Conservation (phyloP, 2,329 filamentous ascomycete genomes). For the Phoma herbarum region DNA sequence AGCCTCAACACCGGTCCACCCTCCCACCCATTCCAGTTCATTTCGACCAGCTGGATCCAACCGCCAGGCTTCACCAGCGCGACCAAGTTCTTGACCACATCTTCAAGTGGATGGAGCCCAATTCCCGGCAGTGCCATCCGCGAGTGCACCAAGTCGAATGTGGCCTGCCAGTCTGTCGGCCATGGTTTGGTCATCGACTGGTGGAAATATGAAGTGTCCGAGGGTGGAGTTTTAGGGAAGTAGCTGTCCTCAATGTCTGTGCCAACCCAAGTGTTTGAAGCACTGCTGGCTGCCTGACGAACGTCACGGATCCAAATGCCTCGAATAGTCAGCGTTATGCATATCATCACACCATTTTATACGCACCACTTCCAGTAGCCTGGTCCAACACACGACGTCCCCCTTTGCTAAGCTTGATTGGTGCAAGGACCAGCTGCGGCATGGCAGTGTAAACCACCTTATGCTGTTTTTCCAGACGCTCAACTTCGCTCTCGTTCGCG, state of each 20-base stretch:
- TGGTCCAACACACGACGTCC: constrained; percentile 21
- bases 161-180: constrained; percentile 18
- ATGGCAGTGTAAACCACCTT: constrained; percentile 15
- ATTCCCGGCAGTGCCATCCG: constrained; percentile 24
- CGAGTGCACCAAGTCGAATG: constrained; percentile 29
- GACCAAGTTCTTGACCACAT: constrained; percentile 21
- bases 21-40: constrained; percentile 23
- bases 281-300: constrained; percentile 4
- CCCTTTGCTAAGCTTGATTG: constrained; percentile 11
- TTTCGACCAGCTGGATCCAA: constrained; percentile 27
- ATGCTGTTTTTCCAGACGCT: constrained; percentile 19
- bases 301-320: constrained; percentile 1
- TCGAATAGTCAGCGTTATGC: neutral
- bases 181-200: constrained; percentile 27
- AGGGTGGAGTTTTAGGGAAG: constrained; percentile 14
- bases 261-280: constrained; percentile 15
- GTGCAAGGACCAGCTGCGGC: constrained; percentile 13
- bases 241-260: constrained; percentile 24
- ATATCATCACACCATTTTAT: neutral
- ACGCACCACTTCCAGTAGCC: constrained; percentile 20
- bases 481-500: constrained; percentile 15
- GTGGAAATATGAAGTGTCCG: constrained; percentile 18
- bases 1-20: constrained; percentile 11
- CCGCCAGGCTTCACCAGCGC: constrained; percentile 25
- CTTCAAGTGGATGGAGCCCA: constrained; percentile 18